Percentiles rank a stretch among this genome's conserved stretches.
Evolutionary conservation across 106 monocot genomes (phyloP).

Genomic region (Dendrobium officinale): DNA sequence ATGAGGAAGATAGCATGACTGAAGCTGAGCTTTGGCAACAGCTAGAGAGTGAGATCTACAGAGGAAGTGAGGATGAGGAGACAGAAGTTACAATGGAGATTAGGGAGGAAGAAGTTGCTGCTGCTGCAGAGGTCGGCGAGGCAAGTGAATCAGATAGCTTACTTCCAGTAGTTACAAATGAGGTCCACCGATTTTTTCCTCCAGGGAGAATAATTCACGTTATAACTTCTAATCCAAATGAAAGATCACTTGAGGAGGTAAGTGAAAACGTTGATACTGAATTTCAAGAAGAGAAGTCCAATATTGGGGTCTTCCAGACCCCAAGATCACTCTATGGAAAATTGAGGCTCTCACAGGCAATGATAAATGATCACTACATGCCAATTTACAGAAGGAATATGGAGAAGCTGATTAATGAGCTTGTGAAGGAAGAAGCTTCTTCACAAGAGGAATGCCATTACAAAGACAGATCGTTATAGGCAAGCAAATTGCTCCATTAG

Average conservation of each 20-base stretch:
- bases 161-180: slow-evolving; percentile 25
- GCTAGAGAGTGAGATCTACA: slow-evolving; percentile 73
- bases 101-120: slow-evolving; percentile 56
- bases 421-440: slow-evolving; percentile 38
- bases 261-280: slow-evolving; percentile 1
- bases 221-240: slow-evolving; percentile 27
- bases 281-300: slow-evolving; percentile 7
- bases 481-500: not conserved
- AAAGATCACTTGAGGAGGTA: slow-evolving; percentile 12
- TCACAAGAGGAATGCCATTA: not conserved
- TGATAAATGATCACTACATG: slow-evolving; percentile 97
- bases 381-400: slow-evolving; percentile 87
- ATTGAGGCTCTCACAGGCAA: slow-evolving; percentile 70
- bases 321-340: slow-evolving; percentile 86
- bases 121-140: slow-evolving; percentile 37
- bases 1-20: slow-evolving; percentile 50
- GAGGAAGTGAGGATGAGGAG: slow-evolving; percentile 31
- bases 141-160: slow-evolving; percentile 23
- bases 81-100: slow-evolving; percentile 41
- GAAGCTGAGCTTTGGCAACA: slow-evolving; percentile 95
- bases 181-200: slow-evolving; percentile 73
- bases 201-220: slow-evolving; percentile 93
- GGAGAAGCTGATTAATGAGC: slow-evolving; percentile 50
- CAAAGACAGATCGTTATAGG: not conserved
- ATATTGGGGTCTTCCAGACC: slow-evolving; percentile 67